A percentile compares a stretch with the other conserved stretches of the same genome.
Conservation (phyloP, 176 grass and related monocot genomes). For the Lolium multiflorum region DNA sequence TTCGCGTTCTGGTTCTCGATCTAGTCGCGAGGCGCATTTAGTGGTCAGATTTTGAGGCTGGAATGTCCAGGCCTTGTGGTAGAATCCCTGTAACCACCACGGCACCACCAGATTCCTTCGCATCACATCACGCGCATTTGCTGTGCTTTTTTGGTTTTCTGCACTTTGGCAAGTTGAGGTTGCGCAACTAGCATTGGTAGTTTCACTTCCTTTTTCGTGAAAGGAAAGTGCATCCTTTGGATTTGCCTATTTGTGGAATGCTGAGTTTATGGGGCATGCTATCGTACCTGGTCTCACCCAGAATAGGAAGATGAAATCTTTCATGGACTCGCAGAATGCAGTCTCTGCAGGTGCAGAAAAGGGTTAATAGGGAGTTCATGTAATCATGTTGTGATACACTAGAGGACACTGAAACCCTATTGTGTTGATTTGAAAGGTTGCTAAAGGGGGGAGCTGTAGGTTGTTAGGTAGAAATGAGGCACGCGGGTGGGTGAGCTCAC, state of each 20-base stretch:
- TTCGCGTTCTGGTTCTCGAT: not conserved
- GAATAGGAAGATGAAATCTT: not conserved
- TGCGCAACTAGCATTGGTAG: not conserved
- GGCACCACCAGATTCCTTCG: too few relatives aligned
- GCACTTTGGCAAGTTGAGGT: not conserved
- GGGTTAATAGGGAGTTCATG: not conserved
- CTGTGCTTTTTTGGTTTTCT: not conserved
- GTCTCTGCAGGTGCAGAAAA: not conserved
- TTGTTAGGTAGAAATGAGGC: too few relatives aligned
- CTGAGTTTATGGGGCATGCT: not conserved
- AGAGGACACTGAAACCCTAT: not conserved
- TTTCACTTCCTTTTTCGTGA: not conserved
- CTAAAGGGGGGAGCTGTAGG: too few relatives aligned
- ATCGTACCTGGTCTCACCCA: not conserved
- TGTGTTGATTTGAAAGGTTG: not conserved
- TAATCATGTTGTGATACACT: not conserved
- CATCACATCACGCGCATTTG: not conserved
- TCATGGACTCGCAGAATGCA: not conserved
- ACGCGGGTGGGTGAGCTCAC: too few relatives aligned
- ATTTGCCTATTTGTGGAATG: not conserved
- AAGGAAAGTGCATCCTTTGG: not conserved
- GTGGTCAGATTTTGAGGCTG: not conserved
- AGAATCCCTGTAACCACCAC: not conserved
- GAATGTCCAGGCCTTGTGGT: not conserved
- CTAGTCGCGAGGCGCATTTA: too few relatives aligned